Evolutionary conservation across 768 basidiomycete species (phyloP), one percentile per base, ranked within the genome.

Genomic region (Chlorophyllum brunneum): DNA sequence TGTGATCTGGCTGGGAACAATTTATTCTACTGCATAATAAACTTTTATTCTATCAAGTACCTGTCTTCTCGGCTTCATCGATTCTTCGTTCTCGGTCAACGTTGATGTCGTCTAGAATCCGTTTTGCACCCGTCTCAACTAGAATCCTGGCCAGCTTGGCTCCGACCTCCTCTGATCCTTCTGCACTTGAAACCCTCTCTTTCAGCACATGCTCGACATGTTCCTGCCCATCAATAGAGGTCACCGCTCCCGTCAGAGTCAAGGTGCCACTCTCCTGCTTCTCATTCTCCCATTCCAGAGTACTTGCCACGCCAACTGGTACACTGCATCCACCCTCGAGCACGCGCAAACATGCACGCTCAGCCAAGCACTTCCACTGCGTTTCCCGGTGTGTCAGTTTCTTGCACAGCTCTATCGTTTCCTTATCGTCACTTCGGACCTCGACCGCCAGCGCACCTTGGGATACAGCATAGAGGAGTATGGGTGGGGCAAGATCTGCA

Each of bases 291-390:
- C 63, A 70, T 9, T 67, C 65, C 51, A 87, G 66, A 40, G 65
- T 69, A 24, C 82, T 84, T 45, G 76, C 72, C 24, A 92, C 85
- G 3, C 95, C 95, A 13, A 99, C 94, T 2, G 95, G 95, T 0
- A 99, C 95, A 56, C 91, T 94, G 70, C 97, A 99, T 22, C 97
- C 97, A 24, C 97, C 97, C 68, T 98, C 97, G 47, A 98, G 75
- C 20, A 86, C 85, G n/a, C 86, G 76, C 57, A 98, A 73, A 67
- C 89, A 87, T 1, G 87, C 89, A 11, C 97, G 81, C 69, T 99
- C 97, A 1, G 93, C 92, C 22, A 78, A 71, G 61, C 87, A 91
- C 49, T 63, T 70, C 85, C 85, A 92, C 41, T 83, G 76, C 0
- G 92, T 93, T 64, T 78, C 74, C 70, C 83, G 80, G 64, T 97